These are phyloP conservation scores for Musa acuminata DNA, from an alignment of 176 grass and related monocot species.

Conservation along the genomic window DNA sequence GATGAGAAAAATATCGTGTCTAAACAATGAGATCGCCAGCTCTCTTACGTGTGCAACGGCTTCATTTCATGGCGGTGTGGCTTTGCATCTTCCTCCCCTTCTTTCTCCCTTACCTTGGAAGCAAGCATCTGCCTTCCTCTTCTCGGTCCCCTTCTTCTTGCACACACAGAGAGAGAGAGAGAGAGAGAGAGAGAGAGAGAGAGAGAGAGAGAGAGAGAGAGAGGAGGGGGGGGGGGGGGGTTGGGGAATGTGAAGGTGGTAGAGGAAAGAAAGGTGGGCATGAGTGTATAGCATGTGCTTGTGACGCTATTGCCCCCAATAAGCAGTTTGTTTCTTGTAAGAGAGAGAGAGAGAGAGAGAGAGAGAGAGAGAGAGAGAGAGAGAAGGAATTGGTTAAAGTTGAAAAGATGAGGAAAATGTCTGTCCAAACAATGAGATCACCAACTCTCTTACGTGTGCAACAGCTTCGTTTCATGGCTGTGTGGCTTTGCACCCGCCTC, in stretches of 20 bases:
- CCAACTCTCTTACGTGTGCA: neutral
- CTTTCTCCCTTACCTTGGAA: neutral
- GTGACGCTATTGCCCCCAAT: too few species aligned
- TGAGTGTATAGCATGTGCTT: too few species aligned
- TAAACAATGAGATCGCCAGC: neutral
- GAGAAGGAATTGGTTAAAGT: too few species aligned
- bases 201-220: too few species aligned
- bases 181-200: too few species aligned
- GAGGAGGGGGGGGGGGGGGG: too few species aligned
- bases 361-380: too few species aligned
- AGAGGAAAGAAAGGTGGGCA: too few species aligned
- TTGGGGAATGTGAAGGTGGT: too few species aligned
- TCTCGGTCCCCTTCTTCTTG: too few species aligned
- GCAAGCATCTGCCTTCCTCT: neutral
- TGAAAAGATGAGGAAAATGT: neutral
- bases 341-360: neutral
- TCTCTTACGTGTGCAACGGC: neutral
- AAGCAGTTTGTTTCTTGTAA: neutral
- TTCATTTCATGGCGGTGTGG: neutral
- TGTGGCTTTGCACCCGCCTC: neutral
- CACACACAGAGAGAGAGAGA: too few species aligned
- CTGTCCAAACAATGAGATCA: neutral
- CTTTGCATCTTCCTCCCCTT: neutral
- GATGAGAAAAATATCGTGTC: too few species aligned
- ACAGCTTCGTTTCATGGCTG: neutral